Conservation (phyloP, 2,329 filamentous ascomycete species). For the Teratosphaeria gauchensis region DNA sequence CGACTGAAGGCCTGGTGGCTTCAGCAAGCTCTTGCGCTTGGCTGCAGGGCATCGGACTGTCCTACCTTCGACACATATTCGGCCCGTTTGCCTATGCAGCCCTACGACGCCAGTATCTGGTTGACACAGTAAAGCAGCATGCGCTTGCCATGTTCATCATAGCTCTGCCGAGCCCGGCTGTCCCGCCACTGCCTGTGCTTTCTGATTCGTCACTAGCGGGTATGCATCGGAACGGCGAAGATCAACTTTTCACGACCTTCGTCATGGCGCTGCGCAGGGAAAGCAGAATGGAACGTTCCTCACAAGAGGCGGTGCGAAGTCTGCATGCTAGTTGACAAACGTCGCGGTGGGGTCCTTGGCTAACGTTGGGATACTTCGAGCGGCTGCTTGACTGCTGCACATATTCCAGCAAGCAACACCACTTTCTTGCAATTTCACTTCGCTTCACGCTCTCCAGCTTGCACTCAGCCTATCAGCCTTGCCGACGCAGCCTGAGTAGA, state of each 20-base stretch:
- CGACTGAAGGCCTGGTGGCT: not conserved
- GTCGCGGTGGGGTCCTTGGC: not conserved
- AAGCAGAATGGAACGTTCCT: not conserved
- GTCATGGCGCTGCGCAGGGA: not conserved
- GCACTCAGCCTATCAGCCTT: not conserved
- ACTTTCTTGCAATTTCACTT: not conserved
- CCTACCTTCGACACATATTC: not conserved
- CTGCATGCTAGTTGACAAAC: not conserved
- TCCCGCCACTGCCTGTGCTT: not conserved
- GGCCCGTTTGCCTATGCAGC: not conserved
- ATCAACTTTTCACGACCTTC: not conserved
- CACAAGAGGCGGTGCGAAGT: not conserved
- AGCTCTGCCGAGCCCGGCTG: not conserved
- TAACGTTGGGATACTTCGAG: not conserved
- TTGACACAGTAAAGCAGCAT: not conserved
- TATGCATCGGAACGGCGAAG: not conserved
- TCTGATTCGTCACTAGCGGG: not conserved
- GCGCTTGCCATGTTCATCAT: not conserved
- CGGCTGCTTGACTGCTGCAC: not conserved
- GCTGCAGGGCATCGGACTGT: not conserved
- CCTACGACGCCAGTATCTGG: not conserved
- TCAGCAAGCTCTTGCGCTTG: not conserved
- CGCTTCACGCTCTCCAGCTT: not conserved
- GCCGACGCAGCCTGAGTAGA: not conserved
- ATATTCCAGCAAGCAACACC: not conserved